Base-by-base conservation (phyloP, 2,329 filamentous ascomycete species). In the Aureobasidium sp. region DNA sequence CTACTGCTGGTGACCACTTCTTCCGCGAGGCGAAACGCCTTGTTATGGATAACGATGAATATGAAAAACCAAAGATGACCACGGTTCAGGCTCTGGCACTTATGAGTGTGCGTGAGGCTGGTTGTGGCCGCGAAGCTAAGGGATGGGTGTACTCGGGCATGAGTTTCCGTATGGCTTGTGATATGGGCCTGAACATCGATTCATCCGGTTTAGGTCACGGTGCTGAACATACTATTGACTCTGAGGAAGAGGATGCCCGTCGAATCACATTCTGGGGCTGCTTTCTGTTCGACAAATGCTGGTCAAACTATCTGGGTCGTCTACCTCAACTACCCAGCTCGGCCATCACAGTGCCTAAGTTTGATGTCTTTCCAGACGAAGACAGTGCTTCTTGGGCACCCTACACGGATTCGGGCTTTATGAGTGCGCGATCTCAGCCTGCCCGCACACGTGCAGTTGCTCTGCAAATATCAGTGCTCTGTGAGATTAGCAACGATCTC, bases 101-200 rank as follows among this genome's bases (percentile, higher is more conserved):
- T 65, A 97, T 99, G 92, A 97, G 92, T 8, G 93, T 97, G 0
- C 83, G 94, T 64, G 94, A 99, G 77, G 94, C 93, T 3, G 94
- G 94, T 1, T 97, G 93, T 72, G 93, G 90, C 0, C 83, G 93
- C 45, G 94, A 97, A 75, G 91, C 91, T 42, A 96, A 94, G 74
- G 94, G 94, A 1, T 99, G 94, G 94, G 91, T 97, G 3, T 97
- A 97, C 74, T 96, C 91, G 69, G 93, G 94, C 54, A 97, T 99
- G 90, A 94, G 90, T 69, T 97, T 99, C 72, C 87, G 94, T 48
- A 97, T 99, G 93, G 93, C 92, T 0, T 89, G 89, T 72, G 94
- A 99, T 69, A 83, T 99, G 65, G 94, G 94, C 0, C 79, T 99
- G 59, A 96, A 97, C 69, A 83, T 97, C 21, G 89, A 96, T 69